Evolutionary conservation across 106 monocot species (phyloP).

Genomic region (Allium cepa): DNA sequence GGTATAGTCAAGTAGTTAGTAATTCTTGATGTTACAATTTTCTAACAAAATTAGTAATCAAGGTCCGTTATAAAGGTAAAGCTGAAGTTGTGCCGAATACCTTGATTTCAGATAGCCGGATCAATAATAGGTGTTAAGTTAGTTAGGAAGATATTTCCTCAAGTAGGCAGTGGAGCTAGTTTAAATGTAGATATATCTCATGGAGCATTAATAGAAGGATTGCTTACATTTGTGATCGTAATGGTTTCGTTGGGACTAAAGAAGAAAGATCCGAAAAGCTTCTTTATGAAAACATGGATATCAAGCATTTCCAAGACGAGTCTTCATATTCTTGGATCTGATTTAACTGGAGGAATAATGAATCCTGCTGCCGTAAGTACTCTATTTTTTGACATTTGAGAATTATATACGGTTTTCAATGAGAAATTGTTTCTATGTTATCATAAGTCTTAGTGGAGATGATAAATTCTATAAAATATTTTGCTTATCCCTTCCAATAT

Average conservation of each 20-base stretch:
- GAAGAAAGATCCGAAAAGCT: slow-evolving; percentile 64
- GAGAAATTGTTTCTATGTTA: too few species aligned
- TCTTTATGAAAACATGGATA: slow-evolving; percentile 98
- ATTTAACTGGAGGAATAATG: slow-evolving; percentile 97
- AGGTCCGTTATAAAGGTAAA: too few species aligned
- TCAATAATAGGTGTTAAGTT: slow-evolving; percentile 55
- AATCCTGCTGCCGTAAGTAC: slow-evolving; percentile 91
- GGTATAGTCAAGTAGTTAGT: too few species aligned
- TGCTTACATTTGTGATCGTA: slow-evolving; percentile 68
- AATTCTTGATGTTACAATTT: too few species aligned
- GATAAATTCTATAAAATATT: too few species aligned
- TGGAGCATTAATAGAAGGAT: slow-evolving; percentile 82
- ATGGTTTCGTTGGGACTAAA: slow-evolving; percentile 55
- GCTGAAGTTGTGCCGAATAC: too few species aligned
- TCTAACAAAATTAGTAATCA: too few species aligned
- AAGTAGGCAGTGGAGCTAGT: slow-evolving; percentile 71
- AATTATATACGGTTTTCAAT: too few species aligned
- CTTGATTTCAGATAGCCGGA: slow-evolving; percentile 43
- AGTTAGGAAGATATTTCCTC: slow-evolving; percentile 43
- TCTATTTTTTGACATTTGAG: background rate
- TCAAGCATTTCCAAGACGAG: slow-evolving; percentile 62
- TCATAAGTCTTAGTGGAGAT: too few species aligned
- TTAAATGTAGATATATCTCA: slow-evolving; percentile 66
- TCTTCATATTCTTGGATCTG: slow-evolving; percentile 80
- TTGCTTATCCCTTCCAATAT: too few species aligned